Conservation (phyloP, 108 stramenopile species). For the Cafeteria roenbergensis region DNA sequence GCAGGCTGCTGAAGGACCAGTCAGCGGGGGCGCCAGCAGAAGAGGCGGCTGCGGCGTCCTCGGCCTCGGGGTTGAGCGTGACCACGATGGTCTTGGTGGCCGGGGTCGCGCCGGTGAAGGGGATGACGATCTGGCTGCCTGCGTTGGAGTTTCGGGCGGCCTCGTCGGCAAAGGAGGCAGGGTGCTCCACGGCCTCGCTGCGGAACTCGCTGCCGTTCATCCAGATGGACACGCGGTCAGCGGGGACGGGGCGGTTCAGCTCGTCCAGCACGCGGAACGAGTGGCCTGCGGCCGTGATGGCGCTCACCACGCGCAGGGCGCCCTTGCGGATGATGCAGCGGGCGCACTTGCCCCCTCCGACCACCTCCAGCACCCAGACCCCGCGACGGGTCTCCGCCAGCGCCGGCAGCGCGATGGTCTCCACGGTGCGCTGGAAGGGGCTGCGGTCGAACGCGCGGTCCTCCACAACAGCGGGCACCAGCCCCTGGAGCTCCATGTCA, state of each 20-base stretch:
- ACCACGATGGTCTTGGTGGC: not conserved
- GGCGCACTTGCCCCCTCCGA: not conserved
- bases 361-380: not conserved
- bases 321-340: slow-evolving; percentile 9
- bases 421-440: not conserved
- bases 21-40: not conserved
- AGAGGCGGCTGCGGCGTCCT: not conserved
- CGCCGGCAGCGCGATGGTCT: not conserved
- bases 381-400: not conserved
- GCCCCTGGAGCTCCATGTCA: not conserved
- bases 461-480: not conserved
- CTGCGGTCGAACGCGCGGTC: not conserved
- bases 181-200: not conserved
- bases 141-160: too few species aligned
- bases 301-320: not conserved
- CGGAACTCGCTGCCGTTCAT: not conserved
- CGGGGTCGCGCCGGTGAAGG: not conserved
- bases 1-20: not conserved
- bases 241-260: not conserved
- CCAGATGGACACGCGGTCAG: not conserved
- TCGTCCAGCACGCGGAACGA: slow-evolving; percentile 5
- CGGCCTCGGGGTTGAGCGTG: not conserved
- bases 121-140: not conserved
- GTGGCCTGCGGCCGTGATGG: not conserved
- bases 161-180: not conserved